Conservation (phyloP, 805 yeast species). For the Candida oleophila region DNA sequence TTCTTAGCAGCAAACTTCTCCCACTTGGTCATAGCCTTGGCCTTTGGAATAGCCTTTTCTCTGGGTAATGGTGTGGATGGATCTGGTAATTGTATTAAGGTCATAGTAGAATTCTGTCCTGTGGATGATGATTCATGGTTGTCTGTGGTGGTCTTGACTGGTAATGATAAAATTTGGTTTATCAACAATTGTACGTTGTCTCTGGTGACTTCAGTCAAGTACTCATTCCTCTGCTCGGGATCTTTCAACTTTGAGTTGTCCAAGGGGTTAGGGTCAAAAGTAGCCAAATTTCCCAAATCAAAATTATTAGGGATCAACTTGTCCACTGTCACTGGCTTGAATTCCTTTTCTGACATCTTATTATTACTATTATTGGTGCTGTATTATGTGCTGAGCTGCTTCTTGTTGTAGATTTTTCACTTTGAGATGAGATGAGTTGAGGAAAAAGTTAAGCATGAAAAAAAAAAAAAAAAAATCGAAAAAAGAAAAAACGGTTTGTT, state of each 20-base stretch:
- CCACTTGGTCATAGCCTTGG: conserved; percentile 93
- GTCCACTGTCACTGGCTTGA: conserved; percentile 81
- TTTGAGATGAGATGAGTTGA: background rate
- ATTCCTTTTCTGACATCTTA: conserved; percentile 16
- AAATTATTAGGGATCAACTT: conserved; percentile 86
- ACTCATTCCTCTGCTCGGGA: conserved; percentile 56
- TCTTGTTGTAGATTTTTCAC: background rate
- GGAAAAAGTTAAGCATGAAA: background rate
- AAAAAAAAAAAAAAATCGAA: background rate
- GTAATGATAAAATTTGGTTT: conserved; percentile 87
- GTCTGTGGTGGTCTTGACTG: conserved; percentile 84
- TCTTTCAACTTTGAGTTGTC: conserved; percentile 60
- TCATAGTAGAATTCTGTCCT: conserved; percentile 71
- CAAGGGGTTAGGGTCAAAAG: conserved; percentile 85
- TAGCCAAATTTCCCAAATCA: conserved; percentile 89
- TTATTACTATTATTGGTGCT: too few relatives aligned
- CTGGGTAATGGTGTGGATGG: conserved; percentile 83
- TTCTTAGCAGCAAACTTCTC: conserved; percentile 93
- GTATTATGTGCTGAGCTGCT: too few relatives aligned
- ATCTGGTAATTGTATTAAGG: conserved; percentile 81
- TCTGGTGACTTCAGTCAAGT: conserved; percentile 67
- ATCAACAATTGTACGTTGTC: conserved; percentile 90
- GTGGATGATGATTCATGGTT: conserved; percentile 53
- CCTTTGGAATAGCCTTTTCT: conserved; percentile 93
- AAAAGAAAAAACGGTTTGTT: background rate